Percentiles rank a stretch among this genome's conserved stretches.
Conservation (phyloP, 352 stramenopile genomes). For the Globisporangium heterothallicum region DNA sequence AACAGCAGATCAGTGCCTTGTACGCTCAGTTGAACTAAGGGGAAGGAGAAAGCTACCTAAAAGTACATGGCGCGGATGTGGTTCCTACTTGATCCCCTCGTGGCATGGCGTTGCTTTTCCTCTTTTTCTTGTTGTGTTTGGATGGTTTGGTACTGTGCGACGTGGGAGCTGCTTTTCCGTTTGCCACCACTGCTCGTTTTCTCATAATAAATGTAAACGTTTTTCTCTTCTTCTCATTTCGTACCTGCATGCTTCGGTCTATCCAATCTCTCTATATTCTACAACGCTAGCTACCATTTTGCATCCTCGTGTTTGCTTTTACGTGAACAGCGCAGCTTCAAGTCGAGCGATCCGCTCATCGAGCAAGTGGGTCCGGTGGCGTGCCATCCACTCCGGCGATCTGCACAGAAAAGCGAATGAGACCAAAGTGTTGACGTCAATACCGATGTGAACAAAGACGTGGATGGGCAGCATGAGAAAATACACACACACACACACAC, state of each 20-base stretch:
- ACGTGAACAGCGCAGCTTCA: conserved; percentile 32
- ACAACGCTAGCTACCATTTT: background rate
- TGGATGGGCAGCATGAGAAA: too few species aligned
- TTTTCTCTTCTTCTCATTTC: background rate
- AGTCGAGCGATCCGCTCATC: conserved; percentile 41
- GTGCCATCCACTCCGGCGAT: conserved; percentile 41
- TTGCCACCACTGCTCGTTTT: background rate
- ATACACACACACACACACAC: too few species aligned
- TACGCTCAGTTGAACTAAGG: conserved; percentile 37
- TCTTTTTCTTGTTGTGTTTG: too few species aligned
- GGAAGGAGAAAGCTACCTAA: too few species aligned
- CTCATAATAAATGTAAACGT: background rate
- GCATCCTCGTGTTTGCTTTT: background rate
- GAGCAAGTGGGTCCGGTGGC: conserved; percentile 27
- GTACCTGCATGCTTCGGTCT: too few species aligned
- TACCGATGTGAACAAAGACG: too few species aligned
- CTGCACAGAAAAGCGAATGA: conserved; percentile 11
- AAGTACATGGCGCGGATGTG: too few species aligned
- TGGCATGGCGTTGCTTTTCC: too few species aligned
- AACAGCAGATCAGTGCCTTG: conserved; percentile 45
- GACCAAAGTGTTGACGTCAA: background rate
- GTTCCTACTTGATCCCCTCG: too few species aligned
- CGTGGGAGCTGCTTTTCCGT: background rate
- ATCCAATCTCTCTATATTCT: background rate
- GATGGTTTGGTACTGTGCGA: too few species aligned